These are phyloP conservation scores for Ustilago vetiveriae DNA, from an alignment of 1,284 basidiomycete species.

Conservation along the genomic window DNA sequence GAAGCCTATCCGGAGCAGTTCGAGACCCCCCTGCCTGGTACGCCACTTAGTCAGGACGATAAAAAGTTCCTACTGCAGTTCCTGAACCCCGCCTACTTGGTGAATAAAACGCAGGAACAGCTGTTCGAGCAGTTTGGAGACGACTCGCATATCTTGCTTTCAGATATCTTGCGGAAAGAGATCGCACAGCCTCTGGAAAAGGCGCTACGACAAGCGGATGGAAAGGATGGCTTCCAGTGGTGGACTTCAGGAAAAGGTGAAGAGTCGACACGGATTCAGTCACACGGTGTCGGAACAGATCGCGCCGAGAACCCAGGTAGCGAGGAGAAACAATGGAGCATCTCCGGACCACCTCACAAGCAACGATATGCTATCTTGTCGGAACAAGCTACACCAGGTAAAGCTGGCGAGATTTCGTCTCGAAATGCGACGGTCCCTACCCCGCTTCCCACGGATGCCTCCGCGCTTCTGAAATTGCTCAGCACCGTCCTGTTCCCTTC, in stretches of 20 bases:
- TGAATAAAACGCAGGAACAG: conserved; percentile 80
- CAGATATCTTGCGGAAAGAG: conserved; percentile 62
- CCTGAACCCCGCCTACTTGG: conserved; percentile 90
- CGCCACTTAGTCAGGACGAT: conserved; percentile 54
- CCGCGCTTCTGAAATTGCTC: conserved; percentile 53
- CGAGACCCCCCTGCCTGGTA: conserved; percentile 59
- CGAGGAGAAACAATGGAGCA: conserved; percentile 71
- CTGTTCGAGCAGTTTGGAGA: conserved; percentile 84
- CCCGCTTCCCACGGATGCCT: conserved; percentile 43
- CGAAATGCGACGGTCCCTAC: conserved; percentile 15
- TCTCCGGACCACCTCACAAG: conserved; percentile 90
- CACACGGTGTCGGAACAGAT: conserved; percentile 52
- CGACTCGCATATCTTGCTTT: conserved; percentile 82
- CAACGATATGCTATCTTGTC: conserved; percentile 81
- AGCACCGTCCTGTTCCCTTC: conserved; percentile 73
- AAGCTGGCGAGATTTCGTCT: conserved; percentile 31
- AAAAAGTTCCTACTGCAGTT: conserved; percentile 71
- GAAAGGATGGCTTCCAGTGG: conserved; percentile 70
- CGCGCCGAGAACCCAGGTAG: conserved; percentile 18
- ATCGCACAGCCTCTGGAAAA: conserved; percentile 56
- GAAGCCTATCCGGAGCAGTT: conserved; percentile 68
- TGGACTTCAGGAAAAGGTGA: conserved; percentile 49
- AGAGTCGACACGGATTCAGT: conserved; percentile 45
- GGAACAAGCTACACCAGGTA: conserved; percentile 30
- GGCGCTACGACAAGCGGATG: conserved; percentile 71